Base-by-base conservation (phyloP, 1,139 yeast genomes). In the Debaryomycetaceae sp. region DNA sequence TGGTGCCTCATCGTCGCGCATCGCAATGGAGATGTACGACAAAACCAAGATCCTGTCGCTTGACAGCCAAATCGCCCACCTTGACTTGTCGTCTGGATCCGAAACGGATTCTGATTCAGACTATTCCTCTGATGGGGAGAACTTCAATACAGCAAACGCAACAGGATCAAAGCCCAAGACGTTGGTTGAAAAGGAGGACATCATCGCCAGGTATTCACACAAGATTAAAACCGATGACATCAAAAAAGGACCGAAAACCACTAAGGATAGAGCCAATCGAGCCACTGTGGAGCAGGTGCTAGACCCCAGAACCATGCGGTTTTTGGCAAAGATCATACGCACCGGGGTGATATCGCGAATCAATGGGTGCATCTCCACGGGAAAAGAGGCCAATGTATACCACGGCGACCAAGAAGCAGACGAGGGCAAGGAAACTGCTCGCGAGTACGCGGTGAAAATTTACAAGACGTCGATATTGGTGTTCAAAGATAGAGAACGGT, bases 321-420 rank as follows among this genome's bases (percentile, higher is more conserved):
- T 89, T 49, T 63, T 93, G 39, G 78, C 80, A 34, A 86, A 85
- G 40, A 70, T 93, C 55, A 79, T 86, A 53, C 83, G 79, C 49
- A 79, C 83, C 45, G 95, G 96, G 3, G 71, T 83, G 10, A 75
- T 93, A 19, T 76, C 91, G 6, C 78, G 85, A 44, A 81, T 93
- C 47, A 86, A 89, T 48, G 98, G 98, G 5, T 91, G 98, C 53
- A 72, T 93, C 30, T 80, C 94, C 47, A 93, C 98, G 0, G 99
- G 99, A 25, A 93, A 93, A 55, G 99, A 93, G 55, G 98, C 98
- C 16, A 93, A 93, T 52, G 97, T 93, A 3, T 93, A 93, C 52
- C 96, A 89, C 53, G 97, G 95, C 0, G 77, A 77, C 43, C 81
- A 85, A 35, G 93, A 83, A 37, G n/a, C n/a, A n/a, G n/a, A n/a